Percentiles rank a stretch among this genome's conserved stretches.
These are phyloP conservation scores for Leccinum rimulosum DNA, from an alignment of 768 basidiomycete genomes.

Conservation along the genomic window DNA sequence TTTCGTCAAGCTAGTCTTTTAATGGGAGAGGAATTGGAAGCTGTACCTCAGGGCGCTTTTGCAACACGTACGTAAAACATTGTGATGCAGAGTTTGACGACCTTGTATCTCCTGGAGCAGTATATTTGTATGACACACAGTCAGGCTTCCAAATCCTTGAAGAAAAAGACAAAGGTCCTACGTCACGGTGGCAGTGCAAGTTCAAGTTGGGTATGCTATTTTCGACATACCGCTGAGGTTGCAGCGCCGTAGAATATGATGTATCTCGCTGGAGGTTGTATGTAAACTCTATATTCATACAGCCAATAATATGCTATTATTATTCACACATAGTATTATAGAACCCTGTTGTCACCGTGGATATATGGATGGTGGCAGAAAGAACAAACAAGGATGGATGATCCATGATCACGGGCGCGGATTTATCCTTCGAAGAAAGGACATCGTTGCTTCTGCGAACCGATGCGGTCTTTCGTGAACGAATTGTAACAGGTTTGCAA, in stretches of 20 bases:
- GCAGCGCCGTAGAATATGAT: conserved; percentile 48
- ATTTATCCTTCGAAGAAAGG: conserved; percentile 12
- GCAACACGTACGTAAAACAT: not conserved
- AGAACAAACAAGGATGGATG: not conserved
- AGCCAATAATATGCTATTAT: conserved; percentile 1
- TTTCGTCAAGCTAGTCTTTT: not conserved
- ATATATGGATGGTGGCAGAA: not conserved
- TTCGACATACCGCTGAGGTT: conserved; percentile 46
- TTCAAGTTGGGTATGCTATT: conserved; percentile 41
- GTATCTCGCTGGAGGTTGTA: conserved; percentile 59
- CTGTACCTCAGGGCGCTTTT: not conserved
- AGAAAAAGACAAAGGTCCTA: not conserved
- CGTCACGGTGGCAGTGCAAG: too few relatives aligned
- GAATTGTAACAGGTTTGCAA: conserved; percentile 11
- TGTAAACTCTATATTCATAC: conserved; percentile 41
- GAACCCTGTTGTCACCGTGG: not conserved
- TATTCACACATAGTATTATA: conserved; percentile 1
- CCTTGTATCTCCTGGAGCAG: not conserved
- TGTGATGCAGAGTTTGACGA: not conserved
- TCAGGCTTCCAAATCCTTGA: not conserved
- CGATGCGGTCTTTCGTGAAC: conserved; percentile 11
- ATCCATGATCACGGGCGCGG: conserved; percentile 8
- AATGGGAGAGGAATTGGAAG: not conserved
- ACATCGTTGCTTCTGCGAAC: conserved; percentile 9
- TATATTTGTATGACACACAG: too few relatives aligned